Conservation (phyloP, 441 rosid genomes). For the Pelargonium myrrhifolium region DNA sequence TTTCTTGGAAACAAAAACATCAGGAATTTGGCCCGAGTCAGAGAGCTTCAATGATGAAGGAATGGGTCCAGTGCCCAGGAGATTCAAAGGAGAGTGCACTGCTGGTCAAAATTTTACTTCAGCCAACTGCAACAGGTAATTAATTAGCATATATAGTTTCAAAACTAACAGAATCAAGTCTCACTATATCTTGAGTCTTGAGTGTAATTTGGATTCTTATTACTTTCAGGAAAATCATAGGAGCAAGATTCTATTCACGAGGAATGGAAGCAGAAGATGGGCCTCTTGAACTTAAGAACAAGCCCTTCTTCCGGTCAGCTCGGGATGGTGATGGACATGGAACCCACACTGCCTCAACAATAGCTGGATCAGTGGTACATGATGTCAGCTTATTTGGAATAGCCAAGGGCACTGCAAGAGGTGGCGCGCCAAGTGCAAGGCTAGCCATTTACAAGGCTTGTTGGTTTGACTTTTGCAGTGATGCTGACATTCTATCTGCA, state of each 20-base stretch:
- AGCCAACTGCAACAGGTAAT: constrained; percentile 34
- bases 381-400: constrained; percentile 36
- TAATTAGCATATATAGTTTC: too few species aligned
- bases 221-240: constrained; percentile 37
- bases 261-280: constrained; percentile 39
- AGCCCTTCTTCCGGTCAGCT: constrained; percentile 33
- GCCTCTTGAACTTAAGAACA: constrained; percentile 28
- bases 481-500: constrained; percentile 36
- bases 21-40: constrained; percentile 49
- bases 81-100: constrained; percentile 41
- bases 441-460: constrained; percentile 50
- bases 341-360: constrained; percentile 37
- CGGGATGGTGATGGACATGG: constrained; percentile 45
- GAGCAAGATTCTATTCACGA: constrained; percentile 35
- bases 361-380: constrained; percentile 31
- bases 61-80: constrained; percentile 35
- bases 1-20: background rate
- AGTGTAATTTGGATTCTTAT: too few species aligned
- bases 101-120: constrained; percentile 34
- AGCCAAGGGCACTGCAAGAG: constrained; percentile 40
- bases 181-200: too few species aligned
- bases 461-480: constrained; percentile 34
- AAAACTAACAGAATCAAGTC: too few species aligned
- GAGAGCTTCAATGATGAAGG: constrained; percentile 37
- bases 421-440: constrained; percentile 40